Conservation (phyloP, 371 early-diverging fungal genomes). For the Saksenaea vasiformis region DNA sequence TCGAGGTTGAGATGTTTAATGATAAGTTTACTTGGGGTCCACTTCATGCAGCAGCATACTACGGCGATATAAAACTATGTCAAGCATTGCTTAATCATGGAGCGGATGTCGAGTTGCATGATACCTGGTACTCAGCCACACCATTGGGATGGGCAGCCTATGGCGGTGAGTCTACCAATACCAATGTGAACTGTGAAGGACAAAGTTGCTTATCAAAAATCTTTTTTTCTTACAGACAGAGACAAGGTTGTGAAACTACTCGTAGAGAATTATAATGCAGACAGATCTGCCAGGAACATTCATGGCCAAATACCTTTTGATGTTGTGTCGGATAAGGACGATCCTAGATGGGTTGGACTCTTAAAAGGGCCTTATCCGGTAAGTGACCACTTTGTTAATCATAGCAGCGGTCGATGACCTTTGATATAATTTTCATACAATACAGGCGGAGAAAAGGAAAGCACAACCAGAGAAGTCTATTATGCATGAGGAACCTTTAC, state of each 20-base stretch:
- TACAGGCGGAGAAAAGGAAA: not conserved
- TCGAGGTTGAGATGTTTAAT: constrained; percentile 62
- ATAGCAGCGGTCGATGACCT: not conserved
- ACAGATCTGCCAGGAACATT: constrained; percentile 64
- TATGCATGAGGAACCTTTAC: not conserved
- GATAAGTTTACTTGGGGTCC: constrained; percentile 82
- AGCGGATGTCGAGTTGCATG: constrained; percentile 81
- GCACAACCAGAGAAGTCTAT: not conserved
- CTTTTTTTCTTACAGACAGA: constrained; percentile 19
- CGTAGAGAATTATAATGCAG: constrained; percentile 67
- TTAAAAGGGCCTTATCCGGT: constrained; percentile 20
- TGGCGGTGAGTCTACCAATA: constrained; percentile 46
- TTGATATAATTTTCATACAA: not conserved
- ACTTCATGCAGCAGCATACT: constrained; percentile 87
- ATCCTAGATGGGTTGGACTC: constrained; percentile 62
- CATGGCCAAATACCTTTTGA: constrained; percentile 76
- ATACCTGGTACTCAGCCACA: constrained; percentile 84
- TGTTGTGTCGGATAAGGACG: constrained; percentile 63
- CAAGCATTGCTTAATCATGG: constrained; percentile 68
- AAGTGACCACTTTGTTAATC: not conserved
- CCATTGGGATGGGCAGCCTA: constrained; percentile 94
- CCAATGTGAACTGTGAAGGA: not conserved
- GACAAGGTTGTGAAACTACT: constrained; percentile 55
- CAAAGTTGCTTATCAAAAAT: not conserved
- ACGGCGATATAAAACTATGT: constrained; percentile 71